Evolutionary conservation across 371 early-diverging fungal genomes (phyloP), one percentile per base, ranked within the genome.

Genomic region (Lichtheimia hyalospora): DNA sequence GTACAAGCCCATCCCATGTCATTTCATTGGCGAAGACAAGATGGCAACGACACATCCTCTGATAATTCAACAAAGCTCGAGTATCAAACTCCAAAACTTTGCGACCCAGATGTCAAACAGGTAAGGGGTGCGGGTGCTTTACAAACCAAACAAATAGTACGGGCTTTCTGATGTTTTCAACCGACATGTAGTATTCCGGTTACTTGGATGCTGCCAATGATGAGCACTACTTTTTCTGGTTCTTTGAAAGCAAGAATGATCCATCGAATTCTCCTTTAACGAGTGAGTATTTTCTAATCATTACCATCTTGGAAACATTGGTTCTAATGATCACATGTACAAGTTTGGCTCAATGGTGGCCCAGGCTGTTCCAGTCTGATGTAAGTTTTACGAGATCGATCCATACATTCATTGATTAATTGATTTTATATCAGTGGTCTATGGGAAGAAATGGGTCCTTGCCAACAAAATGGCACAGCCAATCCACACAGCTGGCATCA

Each of bases 191-290:
- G 74, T 69, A 73, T 40, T 71, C 77, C 18, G 90, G 89, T 20
- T 90, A 90, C 63, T 52, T 90, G 23, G 87, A 90, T 58, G 65
- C 83, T 53, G 84, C 79, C 10, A 25, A 63, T 0, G 77, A 81
- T 50, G 75, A 78, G 53, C 89, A 89, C 58, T 83, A 89, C 70
- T 95, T 91, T 74, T 94, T 94, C 71, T 92, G 92, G 92, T 90
- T 93, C 75, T 95, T 94, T 75, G 94, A 94, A 67, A 84, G 85
- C 34, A 79, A 84, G 41, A 67, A 64, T 49, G 57, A 81, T 81
- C 89, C 48, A 75, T 87, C 48, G 68, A 74, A 64, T 62, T 79
- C 28, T 83, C 91, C 39, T 52, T 60, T 54, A 62, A 71, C 14
- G 84, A 20, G 57, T 57, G 21, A 16, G 89, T 51, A 86, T 8